Evolutionary conservation across 2,329 filamentous ascomycete genomes (phyloP).

Genomic region (Lizonia empirigonia): DNA sequence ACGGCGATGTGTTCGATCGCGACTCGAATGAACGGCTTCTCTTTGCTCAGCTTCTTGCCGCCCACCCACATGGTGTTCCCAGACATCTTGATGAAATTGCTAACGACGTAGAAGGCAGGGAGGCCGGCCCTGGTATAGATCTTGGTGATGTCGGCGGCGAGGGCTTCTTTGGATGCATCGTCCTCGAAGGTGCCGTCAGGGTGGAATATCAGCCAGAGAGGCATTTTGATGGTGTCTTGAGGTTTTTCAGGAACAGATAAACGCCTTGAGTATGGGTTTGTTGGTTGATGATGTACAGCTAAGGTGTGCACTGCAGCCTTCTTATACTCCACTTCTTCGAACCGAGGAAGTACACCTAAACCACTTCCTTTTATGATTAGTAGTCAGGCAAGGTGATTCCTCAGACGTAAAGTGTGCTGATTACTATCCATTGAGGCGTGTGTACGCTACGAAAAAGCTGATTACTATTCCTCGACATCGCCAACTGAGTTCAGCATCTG

Average conservation of each 20-base stretch:
- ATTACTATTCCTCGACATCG: conserved; percentile 5
- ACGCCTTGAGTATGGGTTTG: too few relatives aligned
- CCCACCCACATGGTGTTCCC: conserved; percentile 35
- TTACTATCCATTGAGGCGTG: not conserved
- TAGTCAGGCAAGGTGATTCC: not conserved
- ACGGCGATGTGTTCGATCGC: conserved; percentile 40
- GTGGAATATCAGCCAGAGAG: conserved; percentile 51
- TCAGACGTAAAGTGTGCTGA: not conserved
- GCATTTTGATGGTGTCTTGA: conserved; percentile 36
- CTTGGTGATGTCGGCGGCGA: conserved; percentile 47
- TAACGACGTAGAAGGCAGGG: conserved; percentile 52
- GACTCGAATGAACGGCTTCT: conserved; percentile 45
- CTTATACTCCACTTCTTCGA: not conserved
- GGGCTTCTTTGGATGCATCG: conserved; percentile 34
- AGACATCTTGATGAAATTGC: conserved; percentile 44
- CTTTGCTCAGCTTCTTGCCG: conserved; percentile 22
- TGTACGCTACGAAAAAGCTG: not conserved
- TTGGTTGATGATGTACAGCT: not conserved
- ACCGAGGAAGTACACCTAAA: not conserved
- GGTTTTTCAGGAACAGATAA: too few relatives aligned
- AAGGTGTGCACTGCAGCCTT: not conserved
- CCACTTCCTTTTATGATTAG: not conserved
- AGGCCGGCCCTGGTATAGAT: conserved; percentile 47
- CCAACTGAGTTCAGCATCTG: not conserved
- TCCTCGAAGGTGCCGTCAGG: conserved; percentile 43